Percentiles rank a stretch among this genome's conserved stretches.
Evolutionary conservation across 306 rosid species (phyloP).

Genomic region (Boehmeria nivea): DNA sequence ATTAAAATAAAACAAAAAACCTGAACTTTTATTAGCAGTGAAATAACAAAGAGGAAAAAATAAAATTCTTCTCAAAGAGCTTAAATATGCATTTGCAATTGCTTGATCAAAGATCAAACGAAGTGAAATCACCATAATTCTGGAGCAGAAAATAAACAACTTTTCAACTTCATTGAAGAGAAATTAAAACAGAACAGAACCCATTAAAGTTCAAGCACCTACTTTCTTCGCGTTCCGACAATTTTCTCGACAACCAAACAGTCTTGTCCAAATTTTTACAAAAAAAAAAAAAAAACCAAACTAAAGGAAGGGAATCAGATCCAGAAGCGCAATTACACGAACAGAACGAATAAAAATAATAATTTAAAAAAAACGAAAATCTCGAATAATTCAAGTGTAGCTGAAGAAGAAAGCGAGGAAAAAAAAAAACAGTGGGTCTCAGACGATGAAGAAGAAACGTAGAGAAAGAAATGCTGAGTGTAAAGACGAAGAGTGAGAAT

Average conservation of each 20-base stretch:
- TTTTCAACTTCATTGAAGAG: neutral
- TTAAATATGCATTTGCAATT: slow-evolving; percentile 6
- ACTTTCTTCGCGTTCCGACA: neutral
- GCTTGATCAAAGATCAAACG: neutral
- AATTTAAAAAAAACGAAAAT: neutral
- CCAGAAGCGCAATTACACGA: slow-evolving; percentile 26
- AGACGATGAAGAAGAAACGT: neutral
- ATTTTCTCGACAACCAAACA: slow-evolving; percentile 22
- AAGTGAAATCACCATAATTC: neutral
- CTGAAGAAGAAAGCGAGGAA: neutral
- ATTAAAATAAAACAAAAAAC: neutral
- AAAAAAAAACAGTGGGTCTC: slow-evolving; percentile 11
- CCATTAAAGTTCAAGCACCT: neutral
- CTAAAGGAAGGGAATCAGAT: slow-evolving; percentile 32
- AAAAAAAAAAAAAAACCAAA: neutral
- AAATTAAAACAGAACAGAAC: neutral
- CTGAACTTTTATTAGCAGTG: too few relatives aligned
- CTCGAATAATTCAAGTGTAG: neutral
- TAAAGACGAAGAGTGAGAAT: slow-evolving; percentile 8
- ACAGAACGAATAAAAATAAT: neutral
- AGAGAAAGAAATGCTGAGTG: slow-evolving; percentile 1
- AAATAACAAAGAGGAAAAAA: too few relatives aligned
- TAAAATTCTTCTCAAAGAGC: too few relatives aligned
- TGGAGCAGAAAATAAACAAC: neutral
- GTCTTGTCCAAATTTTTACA: slow-evolving; percentile 2